Evolutionary conservation across 371 early-diverging fungal genomes (phyloP).

Genomic region (Funneliformis caledonium): DNA sequence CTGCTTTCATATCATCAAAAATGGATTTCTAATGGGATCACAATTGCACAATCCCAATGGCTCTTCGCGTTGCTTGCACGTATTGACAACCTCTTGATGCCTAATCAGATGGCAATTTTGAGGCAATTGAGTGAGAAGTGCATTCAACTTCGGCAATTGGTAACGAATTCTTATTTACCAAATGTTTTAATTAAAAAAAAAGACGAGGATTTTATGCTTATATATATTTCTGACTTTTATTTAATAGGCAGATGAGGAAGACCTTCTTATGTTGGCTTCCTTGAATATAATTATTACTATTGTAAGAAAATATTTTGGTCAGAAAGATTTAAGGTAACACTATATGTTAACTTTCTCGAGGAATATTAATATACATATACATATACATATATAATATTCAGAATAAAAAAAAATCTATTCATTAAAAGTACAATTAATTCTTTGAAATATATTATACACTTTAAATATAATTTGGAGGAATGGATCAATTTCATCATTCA

Average conservation of each 20-base stretch:
- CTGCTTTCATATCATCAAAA: slow-evolving; percentile 38
- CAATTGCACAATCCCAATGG: slow-evolving; percentile 51
- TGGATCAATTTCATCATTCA: too few relatives aligned
- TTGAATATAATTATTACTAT: slow-evolving; percentile 53
- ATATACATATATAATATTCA: too few relatives aligned
- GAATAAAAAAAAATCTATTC: too few relatives aligned
- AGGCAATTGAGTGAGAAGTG: slow-evolving; percentile 55
- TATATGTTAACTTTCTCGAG: background rate
- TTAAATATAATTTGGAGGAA: too few relatives aligned
- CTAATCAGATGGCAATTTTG: slow-evolving; percentile 51
- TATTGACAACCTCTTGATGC: slow-evolving; percentile 54
- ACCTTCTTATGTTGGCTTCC: slow-evolving; percentile 46
- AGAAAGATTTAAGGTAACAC: slow-evolving; percentile 45
- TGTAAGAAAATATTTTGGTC: slow-evolving; percentile 50
- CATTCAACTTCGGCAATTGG: slow-evolving; percentile 45
- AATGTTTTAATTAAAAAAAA: background rate
- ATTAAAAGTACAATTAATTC: too few relatives aligned
- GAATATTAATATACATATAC: too few relatives aligned
- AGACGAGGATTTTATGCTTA: background rate
- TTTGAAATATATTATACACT: too few relatives aligned
- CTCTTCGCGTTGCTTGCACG: slow-evolving; percentile 55
- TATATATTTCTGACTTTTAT: background rate
- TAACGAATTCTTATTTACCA: background rate
- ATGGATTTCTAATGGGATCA: slow-evolving; percentile 38
- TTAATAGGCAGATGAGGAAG: slow-evolving; percentile 41